phyloP scores from a whole-genome alignment of 768 basidiomycete genomes.

The Russula sp. region DNA sequence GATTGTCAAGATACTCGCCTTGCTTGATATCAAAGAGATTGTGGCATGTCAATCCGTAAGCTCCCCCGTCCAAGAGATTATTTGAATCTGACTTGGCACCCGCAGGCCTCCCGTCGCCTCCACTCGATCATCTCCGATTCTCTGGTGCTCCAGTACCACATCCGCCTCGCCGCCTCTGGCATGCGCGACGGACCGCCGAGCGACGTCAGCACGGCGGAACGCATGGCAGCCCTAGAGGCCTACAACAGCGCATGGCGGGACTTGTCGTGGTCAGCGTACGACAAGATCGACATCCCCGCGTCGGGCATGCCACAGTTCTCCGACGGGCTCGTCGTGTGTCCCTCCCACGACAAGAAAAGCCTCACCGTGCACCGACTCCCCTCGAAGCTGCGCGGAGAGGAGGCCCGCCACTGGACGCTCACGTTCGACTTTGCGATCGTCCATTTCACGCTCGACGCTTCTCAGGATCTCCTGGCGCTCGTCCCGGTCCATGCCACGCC shows the following conservation, averaged over 20 bases:
- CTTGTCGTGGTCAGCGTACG: neutral
- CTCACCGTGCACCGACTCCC: neutral
- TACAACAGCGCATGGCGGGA: neutral
- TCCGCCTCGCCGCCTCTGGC: neutral
- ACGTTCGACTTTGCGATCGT: neutral
- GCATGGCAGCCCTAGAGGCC: neutral
- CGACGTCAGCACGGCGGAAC: neutral
- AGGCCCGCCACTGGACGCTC: neutral
- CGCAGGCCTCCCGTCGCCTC: neutral
- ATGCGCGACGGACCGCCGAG: neutral
- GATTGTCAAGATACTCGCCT: too few relatives aligned
- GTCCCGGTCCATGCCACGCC: neutral
- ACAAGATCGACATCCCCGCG: conserved; percentile 1
- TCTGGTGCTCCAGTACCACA: neutral
- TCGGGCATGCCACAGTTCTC: neutral
- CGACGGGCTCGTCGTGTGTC: neutral
- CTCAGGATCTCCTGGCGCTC: neutral
- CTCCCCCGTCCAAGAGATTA: neutral
- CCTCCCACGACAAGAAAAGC: neutral
- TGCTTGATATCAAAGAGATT: too few relatives aligned
- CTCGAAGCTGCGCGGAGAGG: neutral
- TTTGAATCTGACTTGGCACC: neutral
- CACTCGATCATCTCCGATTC: neutral
- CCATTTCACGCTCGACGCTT: neutral
- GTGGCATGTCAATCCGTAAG: too few relatives aligned